Evolutionary conservation across 352 stramenopile species (phyloP), one percentile per base, ranked within the genome.

Genomic region (Phytopythium montanum): DNA sequence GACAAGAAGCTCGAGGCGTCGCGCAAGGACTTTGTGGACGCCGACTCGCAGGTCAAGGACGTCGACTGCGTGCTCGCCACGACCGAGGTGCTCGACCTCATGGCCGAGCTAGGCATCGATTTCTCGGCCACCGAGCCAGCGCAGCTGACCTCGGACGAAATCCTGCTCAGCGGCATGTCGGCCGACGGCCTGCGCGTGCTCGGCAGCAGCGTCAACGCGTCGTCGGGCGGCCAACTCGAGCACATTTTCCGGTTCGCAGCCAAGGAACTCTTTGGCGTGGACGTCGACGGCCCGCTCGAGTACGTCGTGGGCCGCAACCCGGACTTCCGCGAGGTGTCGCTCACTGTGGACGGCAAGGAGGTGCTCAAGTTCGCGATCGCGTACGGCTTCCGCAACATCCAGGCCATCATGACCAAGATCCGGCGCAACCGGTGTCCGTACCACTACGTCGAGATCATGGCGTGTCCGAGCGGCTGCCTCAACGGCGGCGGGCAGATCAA

Each of bases 1-100:
- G 97, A 99, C 70, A 99, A 99, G 79, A 99, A 99, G 67, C 76
- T 99, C 9, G 97, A 99, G 74, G 96, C 96, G 0, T 98, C 93
- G 13, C 87, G 97, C 9, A 96, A 95, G 61, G 79, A 95, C 65
- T 96, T 96, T 56, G 54, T 90, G 25, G 80, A 89, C 48, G 76
- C 76, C 5, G 73, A 69, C 12, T 69, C 78, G 9, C 66, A 88
- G 38, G 85, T 68, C 16, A 92, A 88, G 46, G 95, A 98, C 44
- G 95, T 99, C 14, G 96, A 99, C 71, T 96, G 96, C 45, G 96
- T 99, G 31, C 83, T 99, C 21, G 86, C 84, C 4, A 92, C 83
- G 1, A 92, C 81, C 6, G 86, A 95, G 54, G 75, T 95, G 21
- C 71, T 95, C 48, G 84, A 92, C 14, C 72, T 95, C 33, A 73